These are phyloP conservation scores for Russula sp. DNA, from an alignment of 768 basidiomycete species.

Conservation along the genomic window DNA sequence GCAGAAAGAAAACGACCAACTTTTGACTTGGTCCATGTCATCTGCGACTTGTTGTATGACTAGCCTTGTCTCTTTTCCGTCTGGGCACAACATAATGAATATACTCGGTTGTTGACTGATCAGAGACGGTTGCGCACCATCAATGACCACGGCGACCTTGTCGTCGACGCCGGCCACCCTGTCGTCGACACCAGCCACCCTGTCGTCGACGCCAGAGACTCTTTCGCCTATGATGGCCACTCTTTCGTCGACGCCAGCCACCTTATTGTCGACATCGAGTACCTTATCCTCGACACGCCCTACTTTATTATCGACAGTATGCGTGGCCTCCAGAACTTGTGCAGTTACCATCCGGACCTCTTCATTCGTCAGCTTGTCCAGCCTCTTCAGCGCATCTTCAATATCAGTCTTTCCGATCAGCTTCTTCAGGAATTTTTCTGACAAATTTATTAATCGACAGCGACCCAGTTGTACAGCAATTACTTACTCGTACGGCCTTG, in stretches of 20 bases:
- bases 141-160: background rate
- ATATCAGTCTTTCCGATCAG: background rate
- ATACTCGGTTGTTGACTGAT: background rate
- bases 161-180: background rate
- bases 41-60: background rate
- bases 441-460: background rate
- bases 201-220: no score
- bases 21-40: background rate
- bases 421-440: background rate
- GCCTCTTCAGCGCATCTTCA: background rate
- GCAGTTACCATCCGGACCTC: background rate
- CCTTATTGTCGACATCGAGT: no score
- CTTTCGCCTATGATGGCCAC: no score
- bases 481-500: background rate
- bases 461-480: background rate
- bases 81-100: background rate
- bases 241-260: no score
- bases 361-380: background rate
- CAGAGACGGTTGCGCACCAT: background rate
- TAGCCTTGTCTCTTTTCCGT: background rate
- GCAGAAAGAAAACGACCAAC: background rate
- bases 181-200: background rate
- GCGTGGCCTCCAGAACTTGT: background rate
- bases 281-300: no score
- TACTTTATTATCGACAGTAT: background rate